Percentiles rank a stretch among this genome's conserved stretches.
Evolutionary conservation across 75 land plant species (phyloP).

Genomic region (Cryptomeria japonica): DNA sequence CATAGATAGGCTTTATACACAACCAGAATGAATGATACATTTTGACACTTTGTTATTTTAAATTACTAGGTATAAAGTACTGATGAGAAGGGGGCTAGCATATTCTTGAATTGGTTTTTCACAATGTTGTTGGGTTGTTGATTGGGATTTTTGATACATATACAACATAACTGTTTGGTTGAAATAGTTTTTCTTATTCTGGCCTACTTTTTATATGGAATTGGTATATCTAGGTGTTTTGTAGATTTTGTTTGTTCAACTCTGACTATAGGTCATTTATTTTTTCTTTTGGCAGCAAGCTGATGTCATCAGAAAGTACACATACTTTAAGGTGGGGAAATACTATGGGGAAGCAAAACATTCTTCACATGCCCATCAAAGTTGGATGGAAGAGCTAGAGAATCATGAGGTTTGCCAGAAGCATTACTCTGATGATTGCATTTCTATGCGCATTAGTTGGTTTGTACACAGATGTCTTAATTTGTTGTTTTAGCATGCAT

Average conservation of each 20-base stretch:
- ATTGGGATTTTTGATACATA: neutral
- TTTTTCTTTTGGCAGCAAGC: conserved; percentile 66
- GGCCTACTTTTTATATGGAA: neutral
- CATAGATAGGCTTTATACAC: neutral
- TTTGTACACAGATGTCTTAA: neutral
- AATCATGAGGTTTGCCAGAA: conserved; percentile 48
- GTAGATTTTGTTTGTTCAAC: neutral
- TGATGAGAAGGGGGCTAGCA: neutral
- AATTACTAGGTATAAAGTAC: neutral
- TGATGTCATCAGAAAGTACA: conserved; percentile 49
- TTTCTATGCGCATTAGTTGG: neutral
- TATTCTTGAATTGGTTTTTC: neutral
- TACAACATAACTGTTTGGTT: neutral
- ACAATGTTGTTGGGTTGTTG: neutral
- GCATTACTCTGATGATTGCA: neutral
- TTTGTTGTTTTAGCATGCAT: neutral
- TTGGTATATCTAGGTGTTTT: neutral
- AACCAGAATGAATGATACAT: neutral
- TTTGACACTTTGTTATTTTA: neutral
- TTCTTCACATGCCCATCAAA: conserved; percentile 32
- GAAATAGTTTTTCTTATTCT: neutral
- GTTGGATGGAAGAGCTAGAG: conserved; percentile 57
- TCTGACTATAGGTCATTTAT: neutral
- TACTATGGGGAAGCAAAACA: conserved; percentile 47
- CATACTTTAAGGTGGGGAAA: conserved; percentile 63